Evolutionary conservation across 352 stramenopile genomes (phyloP).

Genomic region (Plasmopara halstedii): DNA sequence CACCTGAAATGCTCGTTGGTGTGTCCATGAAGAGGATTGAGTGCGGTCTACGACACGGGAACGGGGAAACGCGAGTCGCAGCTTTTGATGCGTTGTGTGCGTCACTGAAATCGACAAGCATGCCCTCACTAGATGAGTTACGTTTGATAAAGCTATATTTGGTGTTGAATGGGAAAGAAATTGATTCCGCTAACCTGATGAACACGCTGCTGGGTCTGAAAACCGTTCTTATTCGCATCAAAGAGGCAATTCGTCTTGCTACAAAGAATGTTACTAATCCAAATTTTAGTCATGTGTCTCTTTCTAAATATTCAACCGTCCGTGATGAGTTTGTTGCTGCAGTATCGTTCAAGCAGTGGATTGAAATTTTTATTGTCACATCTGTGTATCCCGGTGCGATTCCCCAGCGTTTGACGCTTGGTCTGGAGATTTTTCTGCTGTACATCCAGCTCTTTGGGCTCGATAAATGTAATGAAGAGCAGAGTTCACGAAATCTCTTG

Average conservation of each 20-base stretch:
- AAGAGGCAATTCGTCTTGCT: conserved; percentile 49
- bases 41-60: conserved; percentile 44
- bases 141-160: conserved; percentile 57
- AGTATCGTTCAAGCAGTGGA: conserved; percentile 50
- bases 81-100: conserved; percentile 75
- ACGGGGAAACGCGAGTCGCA: conserved; percentile 46
- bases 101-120: conserved; percentile 72
- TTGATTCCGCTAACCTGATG: conserved; percentile 52
- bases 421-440: conserved; percentile 60
- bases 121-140: conserved; percentile 51
- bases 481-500: conserved; percentile 22
- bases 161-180: conserved; percentile 67
- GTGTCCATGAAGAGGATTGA: conserved; percentile 50
- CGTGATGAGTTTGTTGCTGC: conserved; percentile 28
- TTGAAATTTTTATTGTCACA: conserved; percentile 56
- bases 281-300: too few species aligned
- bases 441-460: conserved; percentile 73
- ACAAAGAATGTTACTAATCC: conserved; percentile 28
- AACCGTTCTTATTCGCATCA: conserved; percentile 66
- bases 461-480: conserved; percentile 3
- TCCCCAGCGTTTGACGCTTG: conserved; percentile 61
- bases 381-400: conserved; percentile 60
- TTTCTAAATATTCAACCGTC: neutral
- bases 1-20: conserved; percentile 45
- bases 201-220: conserved; percentile 72